Conservation (phyloP, 169 alveolate genomes). For the Pseudocohnilembus persalinus region DNA sequence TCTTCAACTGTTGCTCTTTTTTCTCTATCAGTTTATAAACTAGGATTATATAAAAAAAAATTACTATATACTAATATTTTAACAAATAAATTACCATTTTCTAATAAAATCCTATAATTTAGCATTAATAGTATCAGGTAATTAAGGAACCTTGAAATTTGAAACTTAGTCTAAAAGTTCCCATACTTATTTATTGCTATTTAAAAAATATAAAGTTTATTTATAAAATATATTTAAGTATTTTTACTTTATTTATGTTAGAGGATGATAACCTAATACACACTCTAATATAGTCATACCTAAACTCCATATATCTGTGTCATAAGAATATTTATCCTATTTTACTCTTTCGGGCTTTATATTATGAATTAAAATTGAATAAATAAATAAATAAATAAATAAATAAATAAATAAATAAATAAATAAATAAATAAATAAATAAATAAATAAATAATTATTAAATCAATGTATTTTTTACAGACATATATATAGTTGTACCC, state of each 20-base stretch:
- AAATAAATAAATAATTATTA: too few relatives aligned
- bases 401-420: constrained; percentile 41
- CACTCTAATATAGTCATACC: constrained; percentile 78
- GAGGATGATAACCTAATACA: background rate
- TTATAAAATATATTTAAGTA: too few relatives aligned
- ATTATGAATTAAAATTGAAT: too few relatives aligned
- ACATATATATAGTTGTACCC: constrained; percentile 80
- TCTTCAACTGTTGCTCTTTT: background rate
- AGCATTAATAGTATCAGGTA: background rate
- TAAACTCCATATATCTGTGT: constrained; percentile 86
- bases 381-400: constrained; percentile 7
- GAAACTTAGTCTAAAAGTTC: background rate
- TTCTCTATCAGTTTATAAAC: background rate
- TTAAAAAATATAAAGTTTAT: too few relatives aligned
- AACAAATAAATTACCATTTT: background rate
- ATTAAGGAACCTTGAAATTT: background rate
- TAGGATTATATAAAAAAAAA: too few relatives aligned
- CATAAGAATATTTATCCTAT: constrained; percentile 72
- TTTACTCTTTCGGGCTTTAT: constrained; percentile 87
- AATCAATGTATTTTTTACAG: background rate
- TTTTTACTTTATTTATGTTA: background rate
- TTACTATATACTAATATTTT: too few relatives aligned
- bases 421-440: constrained; percentile 47
- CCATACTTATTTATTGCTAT: background rate
- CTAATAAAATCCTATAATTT: background rate